Base-by-base conservation (phyloP, 106 monocot species). In the Allium sativum region DNA sequence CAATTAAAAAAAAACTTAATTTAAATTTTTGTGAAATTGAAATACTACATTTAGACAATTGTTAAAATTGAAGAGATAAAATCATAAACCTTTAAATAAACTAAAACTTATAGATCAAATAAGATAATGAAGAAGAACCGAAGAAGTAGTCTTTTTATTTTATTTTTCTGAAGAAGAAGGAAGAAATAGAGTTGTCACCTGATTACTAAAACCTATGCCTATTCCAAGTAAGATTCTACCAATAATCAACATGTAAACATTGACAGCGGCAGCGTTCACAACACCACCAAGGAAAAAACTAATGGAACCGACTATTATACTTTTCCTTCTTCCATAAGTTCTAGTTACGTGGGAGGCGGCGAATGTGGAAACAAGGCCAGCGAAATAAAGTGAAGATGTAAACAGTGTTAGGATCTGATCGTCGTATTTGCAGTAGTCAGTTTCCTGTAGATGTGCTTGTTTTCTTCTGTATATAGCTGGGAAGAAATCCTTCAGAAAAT, bases 351-450 rank as follows among this genome's bases (percentile, higher is more conserved):
- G 42, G 6, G 69, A 76, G 48, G 76, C 76, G 3, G 16, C 62
- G 44, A 76, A 76, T 11, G 76, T 69, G 46, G 76, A 76, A 9
- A 70, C 9, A 19, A 76, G 76, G 9, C 76, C 76, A 7, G 69
- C 76, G 48, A 76, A 65, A 58, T 76, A 76, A 17, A 76, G 76
- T 1, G 64, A 63, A 13, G 76, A 76, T 42, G 76, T 76, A 64
- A 76, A 76, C 63, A 76, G 76, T 5, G 76, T 76, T 18, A 76
- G 68, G 18, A 76, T 11, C 63, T 76, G 76, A 64, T 70, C 59
- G 45, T 76, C 76, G 45, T 76, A 76, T 53, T 76, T 76, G 64
- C 76, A 76, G 68, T 76, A 76, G 52, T 76, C 76, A 12, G 76
- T 76, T 41, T 76, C 76, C 41, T 65, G 69, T 41, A 76, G 63